phyloP scores from a whole-genome alignment of 768 basidiomycete genomes.

The Leccinum obscurum region DNA sequence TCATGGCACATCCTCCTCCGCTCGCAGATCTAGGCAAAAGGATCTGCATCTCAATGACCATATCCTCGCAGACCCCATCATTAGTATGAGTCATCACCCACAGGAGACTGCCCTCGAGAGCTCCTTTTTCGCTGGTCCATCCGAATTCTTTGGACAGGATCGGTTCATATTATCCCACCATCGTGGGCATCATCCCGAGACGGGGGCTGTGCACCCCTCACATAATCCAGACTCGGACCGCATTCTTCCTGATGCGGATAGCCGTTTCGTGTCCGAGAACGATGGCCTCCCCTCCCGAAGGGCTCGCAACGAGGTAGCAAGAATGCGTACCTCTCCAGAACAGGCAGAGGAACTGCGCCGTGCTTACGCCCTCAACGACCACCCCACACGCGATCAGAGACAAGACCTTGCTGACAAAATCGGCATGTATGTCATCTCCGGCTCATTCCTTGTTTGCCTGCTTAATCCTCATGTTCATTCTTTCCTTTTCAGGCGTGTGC shows the following conservation, averaged over 20 bases:
- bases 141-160: conserved; percentile 32
- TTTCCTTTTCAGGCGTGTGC: conserved; percentile 57
- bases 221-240: conserved; percentile 48
- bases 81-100: neutral
- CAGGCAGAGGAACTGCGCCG: conserved; percentile 72
- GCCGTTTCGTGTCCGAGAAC: conserved; percentile 55
- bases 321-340: conserved; percentile 60
- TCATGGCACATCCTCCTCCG: conserved; percentile 17
- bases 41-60: conserved; percentile 33
- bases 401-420: conserved; percentile 65
- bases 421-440: conserved; percentile 62
- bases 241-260: conserved; percentile 50
- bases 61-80: conserved; percentile 24
- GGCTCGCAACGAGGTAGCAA: conserved; percentile 35
- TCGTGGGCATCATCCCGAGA: conserved; percentile 31
- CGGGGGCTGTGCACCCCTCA: conserved; percentile 26
- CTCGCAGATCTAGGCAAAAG: conserved; percentile 34
- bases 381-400: conserved; percentile 67
- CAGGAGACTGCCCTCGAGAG: conserved; percentile 28
- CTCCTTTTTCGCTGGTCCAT: conserved; percentile 34
- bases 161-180: conserved; percentile 34
- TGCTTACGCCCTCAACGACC: conserved; percentile 61
- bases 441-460: conserved; percentile 12
- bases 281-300: conserved; percentile 34
- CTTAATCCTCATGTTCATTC: conserved; percentile 27